phyloP scores from a whole-genome alignment of 768 basidiomycete species.

The Boletus sensibilis region DNA sequence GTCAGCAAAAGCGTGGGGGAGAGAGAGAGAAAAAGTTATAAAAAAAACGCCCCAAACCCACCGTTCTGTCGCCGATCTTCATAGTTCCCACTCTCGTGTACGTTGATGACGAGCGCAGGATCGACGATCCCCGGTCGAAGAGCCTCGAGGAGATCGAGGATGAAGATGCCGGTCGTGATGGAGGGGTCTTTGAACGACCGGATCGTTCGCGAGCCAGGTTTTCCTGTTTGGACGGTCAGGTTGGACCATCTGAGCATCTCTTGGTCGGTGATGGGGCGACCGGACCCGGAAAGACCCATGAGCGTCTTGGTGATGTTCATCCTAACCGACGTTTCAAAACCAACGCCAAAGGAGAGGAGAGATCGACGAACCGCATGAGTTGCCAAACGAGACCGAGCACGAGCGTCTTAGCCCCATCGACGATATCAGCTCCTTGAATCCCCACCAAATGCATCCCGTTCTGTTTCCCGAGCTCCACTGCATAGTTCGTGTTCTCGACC shows the following conservation, averaged over 20 bases:
- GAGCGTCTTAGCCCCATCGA: conserved; percentile 88
- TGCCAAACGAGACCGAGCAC: conserved; percentile 98
- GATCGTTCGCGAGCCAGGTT: conserved; percentile 59
- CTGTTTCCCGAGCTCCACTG: conserved; percentile 87
- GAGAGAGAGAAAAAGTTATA: rapidly evolving
- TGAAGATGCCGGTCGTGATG: conserved; percentile 86
- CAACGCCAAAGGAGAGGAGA: background rate
- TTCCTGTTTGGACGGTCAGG: conserved; percentile 73
- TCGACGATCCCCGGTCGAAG: conserved; percentile 95
- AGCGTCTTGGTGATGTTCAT: conserved; percentile 92
- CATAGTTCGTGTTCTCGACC: conserved; percentile 98
- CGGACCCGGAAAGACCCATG: conserved; percentile 63
- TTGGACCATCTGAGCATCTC: conserved; percentile 99
- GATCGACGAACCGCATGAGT: conserved; percentile 72
- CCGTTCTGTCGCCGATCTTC: conserved; percentile 94
- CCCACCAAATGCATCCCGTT: conserved; percentile 95
- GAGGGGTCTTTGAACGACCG: conserved; percentile 94
- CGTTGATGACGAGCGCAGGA: conserved; percentile 69
- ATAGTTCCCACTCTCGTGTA: conserved; percentile 61
- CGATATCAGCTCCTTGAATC: conserved; percentile 97
- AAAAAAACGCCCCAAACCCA: conserved; percentile 47
- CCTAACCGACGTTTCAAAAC: conserved; percentile 33
- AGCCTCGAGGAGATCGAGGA: conserved; percentile 88
- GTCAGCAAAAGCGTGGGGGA: background rate
- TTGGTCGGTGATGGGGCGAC: conserved; percentile 82